phyloP scores from a whole-genome alignment of 495 filamentous ascomycete species.

The Cercophora scortea region DNA sequence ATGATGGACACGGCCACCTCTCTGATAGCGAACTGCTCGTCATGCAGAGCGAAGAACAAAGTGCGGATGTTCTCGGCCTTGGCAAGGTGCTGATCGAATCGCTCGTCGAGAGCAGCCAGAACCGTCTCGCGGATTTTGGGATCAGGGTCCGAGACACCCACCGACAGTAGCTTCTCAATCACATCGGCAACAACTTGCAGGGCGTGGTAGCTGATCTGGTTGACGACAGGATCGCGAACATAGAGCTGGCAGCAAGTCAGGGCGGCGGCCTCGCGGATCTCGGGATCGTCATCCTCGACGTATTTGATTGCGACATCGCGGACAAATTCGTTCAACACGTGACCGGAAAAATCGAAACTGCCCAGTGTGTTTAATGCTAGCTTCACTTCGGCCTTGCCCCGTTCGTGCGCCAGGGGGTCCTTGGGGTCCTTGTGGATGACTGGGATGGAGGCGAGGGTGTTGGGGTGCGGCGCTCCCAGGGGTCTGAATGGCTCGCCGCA shows the following conservation, averaged over 20 bases:
- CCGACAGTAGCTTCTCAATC: conserved; percentile 89
- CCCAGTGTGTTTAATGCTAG: conserved; percentile 87
- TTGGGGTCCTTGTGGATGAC: conserved; percentile 81
- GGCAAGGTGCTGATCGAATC: conserved; percentile 90
- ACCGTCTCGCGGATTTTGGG: conserved; percentile 83
- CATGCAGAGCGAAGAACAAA: conserved; percentile 92
- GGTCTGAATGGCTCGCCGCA: conserved; percentile 87
- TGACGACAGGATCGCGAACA: conserved; percentile 90
- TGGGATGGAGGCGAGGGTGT: conserved; percentile 60
- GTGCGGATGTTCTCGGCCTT: conserved; percentile 95
- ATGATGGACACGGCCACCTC: conserved; percentile 95
- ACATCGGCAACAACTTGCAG: conserved; percentile 96
- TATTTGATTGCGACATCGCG: conserved; percentile 97
- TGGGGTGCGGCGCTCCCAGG: conserved; percentile 68
- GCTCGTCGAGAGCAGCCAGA: conserved; percentile 75
- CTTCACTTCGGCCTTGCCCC: conserved; percentile 81
- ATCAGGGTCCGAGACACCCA: conserved; percentile 87
- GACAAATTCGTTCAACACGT: conserved; percentile 95
- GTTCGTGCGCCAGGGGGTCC: conserved; percentile 60
- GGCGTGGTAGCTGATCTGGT: conserved; percentile 93
- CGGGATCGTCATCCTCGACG: conserved; percentile 88
- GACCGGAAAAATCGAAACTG: conserved; percentile 92
- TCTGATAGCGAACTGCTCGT: conserved; percentile 83
- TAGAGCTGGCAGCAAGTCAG: conserved; percentile 97
- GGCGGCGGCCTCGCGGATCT: conserved; percentile 89